Evolutionary conservation across 106 monocot species (phyloP).

Genomic region (Agapanthus africanus): DNA sequence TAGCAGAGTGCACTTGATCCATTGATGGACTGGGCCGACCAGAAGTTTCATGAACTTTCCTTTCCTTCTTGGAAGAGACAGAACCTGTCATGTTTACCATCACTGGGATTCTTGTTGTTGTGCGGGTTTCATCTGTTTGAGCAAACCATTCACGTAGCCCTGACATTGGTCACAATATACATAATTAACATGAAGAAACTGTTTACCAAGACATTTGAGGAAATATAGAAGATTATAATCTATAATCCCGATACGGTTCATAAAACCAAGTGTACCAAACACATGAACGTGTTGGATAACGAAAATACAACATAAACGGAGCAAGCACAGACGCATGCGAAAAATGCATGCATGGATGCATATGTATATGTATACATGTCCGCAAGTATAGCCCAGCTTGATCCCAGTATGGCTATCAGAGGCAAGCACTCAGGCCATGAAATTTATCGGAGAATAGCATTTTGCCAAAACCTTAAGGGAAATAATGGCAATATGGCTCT

Average conservation of each 20-base stretch:
- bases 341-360: too few species aligned
- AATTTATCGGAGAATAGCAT: too few species aligned
- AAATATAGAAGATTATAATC: too few species aligned
- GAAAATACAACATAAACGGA: neutral
- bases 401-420: too few species aligned
- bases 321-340: too few species aligned
- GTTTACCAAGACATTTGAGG: neutral
- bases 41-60: conserved; percentile 31
- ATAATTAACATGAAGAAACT: neutral
- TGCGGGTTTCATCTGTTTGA: conserved; percentile 68
- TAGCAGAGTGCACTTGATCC: conserved; percentile 38
- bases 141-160: conserved; percentile 94
- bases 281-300: too few species aligned
- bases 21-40: conserved; percentile 18
- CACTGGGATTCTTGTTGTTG: conserved; percentile 58
- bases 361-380: too few species aligned
- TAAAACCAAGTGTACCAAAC: neutral
- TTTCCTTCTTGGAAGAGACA: conserved; percentile 47
- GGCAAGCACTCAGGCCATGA: too few species aligned
- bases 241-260: too few species aligned
- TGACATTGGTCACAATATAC: conserved; percentile 15
- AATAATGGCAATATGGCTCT: too few species aligned
- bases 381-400: too few species aligned
- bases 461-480: too few species aligned
- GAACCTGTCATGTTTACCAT: conserved; percentile 59